Conservation (phyloP, 169 alveolate species). For the Babesia caballi region DNA sequence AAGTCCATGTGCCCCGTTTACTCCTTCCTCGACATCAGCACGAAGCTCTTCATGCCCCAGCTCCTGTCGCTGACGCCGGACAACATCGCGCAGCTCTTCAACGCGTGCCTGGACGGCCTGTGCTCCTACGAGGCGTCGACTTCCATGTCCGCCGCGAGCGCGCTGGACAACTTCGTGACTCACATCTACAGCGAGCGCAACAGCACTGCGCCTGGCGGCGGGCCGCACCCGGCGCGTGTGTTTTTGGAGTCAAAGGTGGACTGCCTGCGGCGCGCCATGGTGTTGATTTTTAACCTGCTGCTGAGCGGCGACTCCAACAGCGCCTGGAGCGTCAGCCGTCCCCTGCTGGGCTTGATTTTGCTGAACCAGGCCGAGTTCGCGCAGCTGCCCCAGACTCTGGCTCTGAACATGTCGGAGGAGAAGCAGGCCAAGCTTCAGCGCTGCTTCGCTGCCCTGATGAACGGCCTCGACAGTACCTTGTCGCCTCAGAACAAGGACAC, state of each 20-base stretch:
- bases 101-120: constrained; percentile 73
- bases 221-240: constrained; percentile 40
- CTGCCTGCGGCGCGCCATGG: constrained; percentile 46
- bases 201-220: constrained; percentile 45
- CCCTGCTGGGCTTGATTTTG: constrained; percentile 86
- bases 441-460: constrained; percentile 59
- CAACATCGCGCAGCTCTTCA: constrained; percentile 67
- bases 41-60: constrained; percentile 81
- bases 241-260: constrained; percentile 43
- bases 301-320: constrained; percentile 80
- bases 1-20: constrained; percentile 84
- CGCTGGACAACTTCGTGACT: constrained; percentile 75
- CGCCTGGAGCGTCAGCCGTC: constrained; percentile 88
- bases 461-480: constrained; percentile 56
- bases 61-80: constrained; percentile 60
- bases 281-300: constrained; percentile 57
- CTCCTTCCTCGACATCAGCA: constrained; percentile 84
- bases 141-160: constrained; percentile 69
- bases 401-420: constrained; percentile 77
- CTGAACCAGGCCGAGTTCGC: constrained; percentile 76
- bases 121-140: constrained; percentile 73
- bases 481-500: constrained; percentile 71
- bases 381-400: constrained; percentile 74
- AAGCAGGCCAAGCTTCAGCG: constrained; percentile 70
- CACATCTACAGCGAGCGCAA: constrained; percentile 64